A percentile compares a stretch with the other conserved stretches of the same genome.
Evolutionary conservation across 164 flowering plant genomes (phyloP).

Genomic region (Chimonanthus salicifolius): DNA sequence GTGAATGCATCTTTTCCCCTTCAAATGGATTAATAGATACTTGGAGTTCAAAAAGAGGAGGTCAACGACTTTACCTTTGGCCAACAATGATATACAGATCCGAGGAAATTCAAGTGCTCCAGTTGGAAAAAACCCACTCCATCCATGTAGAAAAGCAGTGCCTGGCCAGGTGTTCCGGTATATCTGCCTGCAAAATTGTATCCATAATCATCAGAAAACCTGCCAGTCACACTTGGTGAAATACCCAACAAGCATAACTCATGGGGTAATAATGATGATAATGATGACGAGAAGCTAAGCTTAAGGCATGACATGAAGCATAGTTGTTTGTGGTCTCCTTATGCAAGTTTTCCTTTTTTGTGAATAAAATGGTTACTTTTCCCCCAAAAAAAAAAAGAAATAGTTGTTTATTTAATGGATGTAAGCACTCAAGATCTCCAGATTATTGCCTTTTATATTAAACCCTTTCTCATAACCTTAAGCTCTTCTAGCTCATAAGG

Average conservation of each 20-base stretch:
- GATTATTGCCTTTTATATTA: no score
- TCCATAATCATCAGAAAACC: constrained; percentile 11
- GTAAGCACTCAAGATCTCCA: no score
- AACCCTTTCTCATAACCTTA: no score
- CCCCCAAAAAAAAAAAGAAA: background rate
- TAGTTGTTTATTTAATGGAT: no score
- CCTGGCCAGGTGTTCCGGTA: constrained; percentile 73
- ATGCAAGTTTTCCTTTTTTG: no score
- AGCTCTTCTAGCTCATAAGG: no score
- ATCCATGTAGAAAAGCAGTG: constrained; percentile 74
- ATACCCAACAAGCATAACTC: background rate
- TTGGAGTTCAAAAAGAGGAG: background rate
- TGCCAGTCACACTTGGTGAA: background rate
- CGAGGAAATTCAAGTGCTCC: constrained; percentile 3
- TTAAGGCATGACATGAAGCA: background rate
- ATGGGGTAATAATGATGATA: no score
- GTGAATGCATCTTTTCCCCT: background rate
- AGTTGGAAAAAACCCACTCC: constrained; percentile 42
- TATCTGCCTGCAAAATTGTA: constrained; percentile 52
- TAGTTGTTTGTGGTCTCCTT: no score
- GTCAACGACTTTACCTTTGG: background rate
- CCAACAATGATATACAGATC: background rate
- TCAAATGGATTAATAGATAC: background rate
- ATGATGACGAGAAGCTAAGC: no score
- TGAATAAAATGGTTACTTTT: no score